Base-by-base conservation (phyloP, 768 basidiomycete genomes). In the Ramaria sp. region DNA sequence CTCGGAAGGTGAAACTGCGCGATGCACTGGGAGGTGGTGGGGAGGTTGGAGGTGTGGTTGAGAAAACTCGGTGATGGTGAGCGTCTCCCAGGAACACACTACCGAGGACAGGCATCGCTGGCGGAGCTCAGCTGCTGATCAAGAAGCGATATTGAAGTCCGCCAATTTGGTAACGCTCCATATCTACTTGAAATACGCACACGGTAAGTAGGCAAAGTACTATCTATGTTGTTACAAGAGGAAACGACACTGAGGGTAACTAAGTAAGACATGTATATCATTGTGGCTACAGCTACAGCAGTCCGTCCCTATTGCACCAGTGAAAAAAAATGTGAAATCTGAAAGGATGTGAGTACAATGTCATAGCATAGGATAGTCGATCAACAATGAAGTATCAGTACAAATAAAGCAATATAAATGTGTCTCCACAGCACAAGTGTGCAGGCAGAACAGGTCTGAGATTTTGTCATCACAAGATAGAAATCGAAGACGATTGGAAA, bases 31-130 rank as follows among this genome's bases (percentile, higher is more conserved):
- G 19, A 31, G 19, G 43, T 24, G 72, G 74, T 51, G 72, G 75
- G 37, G 75, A 75, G 30, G 72, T 73, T 38, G 72, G 76, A 54
- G 78, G 73, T n/a, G 79, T 76, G 20, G 82, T 78, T 39, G 79
- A 60, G 1, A 69, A 79, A 12, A 86, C 69, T 42, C 86, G 81
- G 62, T 78, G 75, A 60, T 85, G 82, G 65, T 81, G 79, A 7
- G 81, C 68, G 71, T 91, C 89, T 57, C 88, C 89, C 54, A 91
- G 75, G 69, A 91, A 91, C 22, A 86, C 88, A 64, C 85, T 87
- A 51, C 88, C 87, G 54, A 90, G 78, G 61, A 67, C 73, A 48
- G 80, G 70, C 80, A 81, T 79, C 31, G 37, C 34, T 48, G 37
- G 7, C 51, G 11, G 31, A 24, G 20, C 37, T 51, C 11, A 13